Evolutionary conservation across 2,329 filamentous ascomycete genomes (phyloP).

Genomic region (Trichoderma sp.): DNA sequence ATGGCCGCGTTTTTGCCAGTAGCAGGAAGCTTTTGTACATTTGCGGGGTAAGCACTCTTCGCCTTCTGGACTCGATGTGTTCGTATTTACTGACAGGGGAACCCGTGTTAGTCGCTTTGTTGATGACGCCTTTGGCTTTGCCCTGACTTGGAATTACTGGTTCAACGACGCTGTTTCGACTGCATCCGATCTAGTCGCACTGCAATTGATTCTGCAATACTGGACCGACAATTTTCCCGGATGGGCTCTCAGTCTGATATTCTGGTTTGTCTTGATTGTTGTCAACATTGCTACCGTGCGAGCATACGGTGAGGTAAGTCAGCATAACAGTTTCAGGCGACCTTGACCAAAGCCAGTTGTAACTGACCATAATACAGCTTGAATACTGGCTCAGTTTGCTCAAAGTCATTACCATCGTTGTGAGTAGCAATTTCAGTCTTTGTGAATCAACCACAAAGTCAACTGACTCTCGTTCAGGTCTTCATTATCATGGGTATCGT

Average conservation of each 20-base stretch:
- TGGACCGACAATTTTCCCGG: constrained; percentile 63
- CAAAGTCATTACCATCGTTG: neutral
- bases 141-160: constrained; percentile 60
- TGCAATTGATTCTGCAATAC: constrained; percentile 55
- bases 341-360: neutral
- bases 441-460: constrained; percentile 29
- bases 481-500: constrained; percentile 63
- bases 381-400: neutral
- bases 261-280: constrained; percentile 53
- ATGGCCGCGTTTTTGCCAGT: constrained; percentile 54
- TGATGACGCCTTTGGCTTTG: constrained; percentile 53
- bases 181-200: constrained; percentile 56
- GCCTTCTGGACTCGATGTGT: constrained; percentile 22
- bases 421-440: constrained; percentile 44
- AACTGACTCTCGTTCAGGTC: constrained; percentile 29
- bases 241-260: constrained; percentile 61
- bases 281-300: constrained; percentile 36
- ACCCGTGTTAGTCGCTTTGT: constrained; percentile 41
- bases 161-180: constrained; percentile 58
- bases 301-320: constrained; percentile 35
- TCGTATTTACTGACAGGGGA: constrained; percentile 1
- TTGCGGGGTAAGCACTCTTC: constrained; percentile 32
- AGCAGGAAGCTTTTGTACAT: constrained; percentile 56
- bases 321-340: neutral
- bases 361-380: constrained; percentile 32